These are phyloP conservation scores for Peltaster fructicola DNA, from an alignment of 2,329 filamentous ascomycete species.

Conservation along the genomic window DNA sequence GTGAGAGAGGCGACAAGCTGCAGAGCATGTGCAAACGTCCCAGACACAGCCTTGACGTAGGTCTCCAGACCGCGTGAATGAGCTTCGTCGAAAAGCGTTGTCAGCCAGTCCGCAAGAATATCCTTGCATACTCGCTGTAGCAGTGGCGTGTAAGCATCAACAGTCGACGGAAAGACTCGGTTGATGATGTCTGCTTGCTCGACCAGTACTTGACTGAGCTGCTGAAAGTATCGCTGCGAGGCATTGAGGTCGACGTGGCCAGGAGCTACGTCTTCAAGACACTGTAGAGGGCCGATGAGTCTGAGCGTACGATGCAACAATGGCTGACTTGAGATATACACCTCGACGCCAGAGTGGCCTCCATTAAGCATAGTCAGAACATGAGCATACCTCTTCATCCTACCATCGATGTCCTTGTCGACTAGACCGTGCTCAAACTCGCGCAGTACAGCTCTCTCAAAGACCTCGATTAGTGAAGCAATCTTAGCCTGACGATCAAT, in stretches of 20 bases:
- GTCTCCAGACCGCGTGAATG: constrained; percentile 56
- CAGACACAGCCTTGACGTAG: constrained; percentile 74
- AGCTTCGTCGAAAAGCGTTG: constrained; percentile 69
- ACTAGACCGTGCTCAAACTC: constrained; percentile 92
- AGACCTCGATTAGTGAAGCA: constrained; percentile 56
- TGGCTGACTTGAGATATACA: constrained; percentile 73
- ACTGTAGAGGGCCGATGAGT: constrained; percentile 61
- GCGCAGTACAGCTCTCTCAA: constrained; percentile 74
- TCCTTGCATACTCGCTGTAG: constrained; percentile 72
- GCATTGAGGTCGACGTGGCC: constrained; percentile 63
- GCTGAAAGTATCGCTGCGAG: constrained; percentile 64
- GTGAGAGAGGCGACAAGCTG: constrained; percentile 57
- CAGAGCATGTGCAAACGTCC: constrained; percentile 71
- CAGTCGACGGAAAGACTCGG: constrained; percentile 57
- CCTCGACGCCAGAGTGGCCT: constrained; percentile 57
- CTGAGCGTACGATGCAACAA: constrained; percentile 58
- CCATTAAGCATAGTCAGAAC: constrained; percentile 72
- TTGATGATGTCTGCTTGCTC: constrained; percentile 69
- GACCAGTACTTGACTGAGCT: constrained; percentile 56
- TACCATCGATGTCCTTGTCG: constrained; percentile 68
- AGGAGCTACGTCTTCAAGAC: constrained; percentile 48
- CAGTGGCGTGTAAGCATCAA: constrained; percentile 58
- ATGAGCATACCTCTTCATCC: constrained; percentile 77
- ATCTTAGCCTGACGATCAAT: constrained; percentile 53
- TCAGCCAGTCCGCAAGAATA: constrained; percentile 68